A percentile compares a stretch with the other conserved stretches of the same genome.
phyloP scores from a whole-genome alignment of 2,329 filamentous ascomycete species.

The Colletotrichum higginsianum region DNA sequence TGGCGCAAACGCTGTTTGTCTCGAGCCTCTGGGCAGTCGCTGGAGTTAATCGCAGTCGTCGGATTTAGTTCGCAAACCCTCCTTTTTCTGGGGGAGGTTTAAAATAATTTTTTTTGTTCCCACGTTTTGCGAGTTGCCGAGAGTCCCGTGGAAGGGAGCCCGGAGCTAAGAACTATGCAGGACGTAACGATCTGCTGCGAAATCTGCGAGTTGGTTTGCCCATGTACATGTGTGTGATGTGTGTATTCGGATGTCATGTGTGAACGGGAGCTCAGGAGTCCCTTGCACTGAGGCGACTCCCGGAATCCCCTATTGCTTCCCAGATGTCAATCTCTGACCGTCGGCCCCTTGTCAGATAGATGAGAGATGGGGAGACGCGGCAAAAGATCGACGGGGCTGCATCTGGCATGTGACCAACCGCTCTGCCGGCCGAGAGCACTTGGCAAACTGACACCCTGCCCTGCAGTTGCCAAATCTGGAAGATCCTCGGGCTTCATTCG shows the following conservation, averaged over 20 bases:
- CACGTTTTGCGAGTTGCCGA: neutral
- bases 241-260: too few relatives aligned
- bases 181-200: neutral
- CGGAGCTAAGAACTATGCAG: neutral
- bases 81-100: neutral
- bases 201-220: neutral
- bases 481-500: constrained; percentile 1
- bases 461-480: constrained; percentile 9
- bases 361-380: constrained; percentile 14
- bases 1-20: constrained; percentile 7
- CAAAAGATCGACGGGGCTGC: constrained; percentile 16
- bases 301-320: neutral
- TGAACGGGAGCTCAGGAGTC: too few relatives aligned
- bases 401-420: constrained; percentile 23
- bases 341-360: constrained; percentile 8
- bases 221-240: too few relatives aligned
- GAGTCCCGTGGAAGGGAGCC: constrained; percentile 4
- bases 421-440: constrained; percentile 10
- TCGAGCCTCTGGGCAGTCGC: neutral
- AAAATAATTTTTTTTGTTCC: neutral
- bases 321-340: neutral
- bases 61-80: neutral
- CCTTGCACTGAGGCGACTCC: too few relatives aligned
- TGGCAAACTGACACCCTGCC: constrained; percentile 1
- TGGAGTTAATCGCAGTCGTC: constrained; percentile 7